Percentiles rank a stretch among this genome's conserved stretches.
phyloP scores from a whole-genome alignment of 2,329 filamentous ascomycete species.

The Colletotrichum sp. region DNA sequence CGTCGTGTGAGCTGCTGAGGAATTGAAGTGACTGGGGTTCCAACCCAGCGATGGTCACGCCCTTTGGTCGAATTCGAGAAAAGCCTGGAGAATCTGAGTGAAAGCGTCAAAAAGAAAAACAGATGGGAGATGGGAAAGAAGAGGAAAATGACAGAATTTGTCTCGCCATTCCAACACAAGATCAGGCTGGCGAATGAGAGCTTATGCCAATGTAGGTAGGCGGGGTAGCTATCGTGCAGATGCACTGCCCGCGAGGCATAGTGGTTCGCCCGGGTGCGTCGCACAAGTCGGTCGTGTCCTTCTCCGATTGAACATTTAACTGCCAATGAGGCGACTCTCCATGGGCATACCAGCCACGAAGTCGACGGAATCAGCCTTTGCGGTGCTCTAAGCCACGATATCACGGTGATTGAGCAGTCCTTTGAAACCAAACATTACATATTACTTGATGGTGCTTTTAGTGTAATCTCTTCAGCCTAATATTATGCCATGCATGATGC shows the following conservation, averaged over 20 bases:
- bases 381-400: accelerated
- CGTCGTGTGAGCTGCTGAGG: neutral
- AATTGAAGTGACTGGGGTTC: neutral
- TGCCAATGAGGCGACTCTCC: neutral
- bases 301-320: neutral
- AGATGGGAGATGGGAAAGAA: neutral
- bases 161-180: accelerated
- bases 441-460: neutral
- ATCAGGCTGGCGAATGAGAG: neutral
- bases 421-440: neutral
- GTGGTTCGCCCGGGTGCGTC: neutral
- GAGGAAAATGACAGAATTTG: accelerated
- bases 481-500: neutral
- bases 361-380: neutral
- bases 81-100: neutral
- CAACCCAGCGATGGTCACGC: neutral
- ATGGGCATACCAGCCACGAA: accelerated
- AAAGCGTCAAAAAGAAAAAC: neutral
- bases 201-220: neutral
- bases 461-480: neutral
- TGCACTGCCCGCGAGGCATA: neutral
- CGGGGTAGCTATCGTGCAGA: neutral
- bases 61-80: too few relatives aligned
- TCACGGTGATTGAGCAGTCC: accelerated
- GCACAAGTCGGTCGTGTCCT: neutral